Percentiles rank a stretch among this genome's conserved stretches.
Evolutionary conservation across 352 stramenopile genomes (phyloP).

Genomic region (Globisporangium perplexum): DNA sequence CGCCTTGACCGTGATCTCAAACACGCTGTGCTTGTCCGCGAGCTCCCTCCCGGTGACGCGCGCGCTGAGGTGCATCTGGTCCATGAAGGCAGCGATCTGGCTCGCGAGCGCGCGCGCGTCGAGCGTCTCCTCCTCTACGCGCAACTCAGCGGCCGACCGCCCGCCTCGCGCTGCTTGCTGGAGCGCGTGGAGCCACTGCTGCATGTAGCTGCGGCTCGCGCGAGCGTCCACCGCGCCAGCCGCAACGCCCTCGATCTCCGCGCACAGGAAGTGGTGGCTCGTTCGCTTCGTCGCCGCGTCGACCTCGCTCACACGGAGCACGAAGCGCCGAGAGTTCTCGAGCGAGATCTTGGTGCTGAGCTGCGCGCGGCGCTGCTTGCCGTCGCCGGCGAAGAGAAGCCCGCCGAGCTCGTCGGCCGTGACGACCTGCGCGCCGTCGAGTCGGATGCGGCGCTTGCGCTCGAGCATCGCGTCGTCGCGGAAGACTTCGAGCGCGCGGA

Average conservation of each 20-base stretch:
- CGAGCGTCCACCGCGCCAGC: slow-evolving; percentile 15
- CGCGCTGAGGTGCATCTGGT: slow-evolving; percentile 45
- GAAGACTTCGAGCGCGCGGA: slow-evolving; percentile 63
- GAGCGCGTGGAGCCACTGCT: slow-evolving; percentile 48
- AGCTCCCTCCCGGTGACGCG: slow-evolving; percentile 25
- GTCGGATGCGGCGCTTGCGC: slow-evolving; percentile 37
- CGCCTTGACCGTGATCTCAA: slow-evolving; percentile 46
- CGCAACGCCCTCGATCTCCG: slow-evolving; percentile 22
- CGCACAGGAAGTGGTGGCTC: slow-evolving; percentile 54
- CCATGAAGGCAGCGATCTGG: slow-evolving; percentile 36
- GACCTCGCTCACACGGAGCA: slow-evolving; percentile 47
- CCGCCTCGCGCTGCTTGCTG: slow-evolving; percentile 5
- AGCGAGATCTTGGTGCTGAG: slow-evolving; percentile 24
- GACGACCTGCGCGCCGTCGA: slow-evolving; percentile 31
- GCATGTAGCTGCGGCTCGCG: slow-evolving; percentile 36
- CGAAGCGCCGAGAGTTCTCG: slow-evolving; percentile 60
- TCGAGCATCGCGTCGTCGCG: slow-evolving; percentile 28
- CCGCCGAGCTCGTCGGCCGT: slow-evolving; percentile 55
- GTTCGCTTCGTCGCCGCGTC: slow-evolving; percentile 19
- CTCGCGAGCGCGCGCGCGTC: slow-evolving; percentile 32
- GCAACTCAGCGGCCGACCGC: not conserved
- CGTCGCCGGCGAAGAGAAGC: slow-evolving; percentile 19
- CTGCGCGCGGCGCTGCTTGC: not conserved
- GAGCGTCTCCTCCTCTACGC: slow-evolving; percentile 1
- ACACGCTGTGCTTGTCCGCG: slow-evolving; percentile 25